These are phyloP conservation scores for Talaromyces sp. DNA, from an alignment of 2,329 filamentous ascomycete species.

Conservation along the genomic window DNA sequence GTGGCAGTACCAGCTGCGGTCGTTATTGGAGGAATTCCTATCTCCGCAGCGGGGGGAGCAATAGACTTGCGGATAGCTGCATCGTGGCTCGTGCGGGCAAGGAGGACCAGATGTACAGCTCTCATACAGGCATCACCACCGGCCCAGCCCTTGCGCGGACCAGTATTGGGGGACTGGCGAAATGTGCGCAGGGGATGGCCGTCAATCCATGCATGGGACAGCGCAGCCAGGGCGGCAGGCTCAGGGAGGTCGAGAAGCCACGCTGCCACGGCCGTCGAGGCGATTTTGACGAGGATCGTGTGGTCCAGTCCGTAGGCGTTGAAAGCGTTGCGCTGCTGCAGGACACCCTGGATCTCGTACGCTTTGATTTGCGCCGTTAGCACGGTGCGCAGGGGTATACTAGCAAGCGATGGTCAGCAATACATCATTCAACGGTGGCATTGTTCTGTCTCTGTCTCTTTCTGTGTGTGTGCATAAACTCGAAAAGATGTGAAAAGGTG, in stretches of 20 bases:
- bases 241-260: constrained; percentile 34
- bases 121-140: constrained; percentile 34
- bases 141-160: constrained; percentile 40
- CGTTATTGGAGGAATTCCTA: too few relatives aligned
- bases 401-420: too few relatives aligned
- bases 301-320: constrained; percentile 40
- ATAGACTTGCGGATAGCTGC: too few relatives aligned
- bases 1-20: constrained; percentile 21
- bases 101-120: constrained; percentile 20
- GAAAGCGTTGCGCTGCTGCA: constrained; percentile 35
- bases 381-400: constrained; percentile 20
- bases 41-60: too few relatives aligned
- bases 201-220: constrained; percentile 41
- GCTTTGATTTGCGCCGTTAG: constrained; percentile 36
- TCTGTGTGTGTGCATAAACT: too few relatives aligned
- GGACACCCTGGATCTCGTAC: constrained; percentile 41
- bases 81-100: neutral
- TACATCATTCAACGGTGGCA: neutral
- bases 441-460: too few relatives aligned
- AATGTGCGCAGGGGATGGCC: constrained; percentile 33
- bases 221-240: constrained; percentile 28
- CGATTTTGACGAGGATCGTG: constrained; percentile 39
- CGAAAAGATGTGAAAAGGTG: too few relatives aligned
- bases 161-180: constrained; percentile 30
- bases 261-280: constrained; percentile 34